These are phyloP conservation scores for Alnus rubra DNA, from an alignment of 306 rosid species.

Conservation along the genomic window DNA sequence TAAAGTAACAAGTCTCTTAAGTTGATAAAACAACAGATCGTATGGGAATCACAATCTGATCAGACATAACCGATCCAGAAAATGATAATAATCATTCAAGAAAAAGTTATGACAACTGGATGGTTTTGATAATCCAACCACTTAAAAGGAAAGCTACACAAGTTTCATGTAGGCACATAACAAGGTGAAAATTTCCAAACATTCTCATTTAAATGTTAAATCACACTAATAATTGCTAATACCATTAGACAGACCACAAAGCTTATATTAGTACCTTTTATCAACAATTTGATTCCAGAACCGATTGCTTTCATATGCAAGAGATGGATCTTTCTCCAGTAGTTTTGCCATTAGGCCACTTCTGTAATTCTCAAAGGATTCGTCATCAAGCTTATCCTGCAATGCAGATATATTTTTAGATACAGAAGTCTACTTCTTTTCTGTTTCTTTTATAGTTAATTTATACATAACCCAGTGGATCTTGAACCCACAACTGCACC, in stretches of 20 bases:
- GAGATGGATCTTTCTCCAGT: conserved; percentile 95
- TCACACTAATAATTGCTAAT: not conserved
- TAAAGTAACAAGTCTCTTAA: not conserved
- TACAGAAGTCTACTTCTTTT: not conserved
- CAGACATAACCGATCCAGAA: not conserved
- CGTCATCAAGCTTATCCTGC: conserved; percentile 78
- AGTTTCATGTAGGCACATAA: not conserved
- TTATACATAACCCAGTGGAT: not conserved
- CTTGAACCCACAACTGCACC: not conserved
- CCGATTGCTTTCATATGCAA: conserved; percentile 71
- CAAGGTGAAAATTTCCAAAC: not conserved
- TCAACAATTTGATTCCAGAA: conserved; percentile 79
- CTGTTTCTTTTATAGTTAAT: not conserved
- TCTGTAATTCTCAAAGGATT: conserved; percentile 75
- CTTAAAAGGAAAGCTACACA: not conserved
- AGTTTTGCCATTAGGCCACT: conserved; percentile 76
- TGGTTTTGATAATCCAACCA: conserved; percentile 1
- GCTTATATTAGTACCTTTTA: conserved; percentile 54
- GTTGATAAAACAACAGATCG: not conserved
- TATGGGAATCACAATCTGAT: not conserved
- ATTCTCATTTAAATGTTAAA: not conserved
- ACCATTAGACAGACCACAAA: conserved; percentile 7
- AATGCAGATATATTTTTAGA: conserved; percentile 31
- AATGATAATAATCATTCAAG: not conserved
- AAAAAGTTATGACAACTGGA: not conserved